Conservation (phyloP, 2,329 filamentous ascomycete species). For the Colletotrichum lindemuthianum region DNA sequence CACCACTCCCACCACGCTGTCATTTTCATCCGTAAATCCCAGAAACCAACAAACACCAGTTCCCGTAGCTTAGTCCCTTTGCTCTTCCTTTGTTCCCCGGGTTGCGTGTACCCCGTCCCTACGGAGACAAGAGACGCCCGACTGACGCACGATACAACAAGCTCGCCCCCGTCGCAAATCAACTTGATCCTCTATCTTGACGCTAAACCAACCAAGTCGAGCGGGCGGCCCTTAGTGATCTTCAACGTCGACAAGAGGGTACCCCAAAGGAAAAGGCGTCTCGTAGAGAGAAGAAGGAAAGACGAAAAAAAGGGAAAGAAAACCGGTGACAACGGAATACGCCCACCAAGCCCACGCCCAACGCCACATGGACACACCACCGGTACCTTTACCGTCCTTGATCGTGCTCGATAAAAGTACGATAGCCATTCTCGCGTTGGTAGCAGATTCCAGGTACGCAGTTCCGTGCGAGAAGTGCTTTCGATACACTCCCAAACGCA, state of each 20-base stretch:
- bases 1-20: constrained; percentile 3
- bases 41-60: constrained; percentile 1
- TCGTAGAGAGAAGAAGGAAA: constrained; percentile 10
- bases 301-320: constrained; percentile 7
- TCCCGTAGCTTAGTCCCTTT: not conserved
- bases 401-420: too few species aligned
- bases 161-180: constrained; percentile 31
- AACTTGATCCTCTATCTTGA: constrained; percentile 11
- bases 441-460: too few species aligned
- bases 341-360: constrained; percentile 3
- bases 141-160: constrained; percentile 31
- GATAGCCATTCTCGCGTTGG: too few species aligned
- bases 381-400: too few species aligned
- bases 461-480: too few species aligned
- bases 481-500: too few species aligned
- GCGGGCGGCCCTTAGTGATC: constrained; percentile 29
- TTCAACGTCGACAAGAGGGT: constrained; percentile 28
- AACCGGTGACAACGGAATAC: constrained; percentile 19
- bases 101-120: constrained; percentile 20
- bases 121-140: constrained; percentile 30
- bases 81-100: constrained; percentile 28
- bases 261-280: not conserved
- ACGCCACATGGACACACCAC: too few species aligned
- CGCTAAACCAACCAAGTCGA: constrained; percentile 21
- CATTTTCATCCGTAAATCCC: not conserved